Evolutionary conservation across 2,329 filamentous ascomycete species (phyloP), one percentile per base, ranked within the genome.

Genomic region (Macrophomina phaseolina): DNA sequence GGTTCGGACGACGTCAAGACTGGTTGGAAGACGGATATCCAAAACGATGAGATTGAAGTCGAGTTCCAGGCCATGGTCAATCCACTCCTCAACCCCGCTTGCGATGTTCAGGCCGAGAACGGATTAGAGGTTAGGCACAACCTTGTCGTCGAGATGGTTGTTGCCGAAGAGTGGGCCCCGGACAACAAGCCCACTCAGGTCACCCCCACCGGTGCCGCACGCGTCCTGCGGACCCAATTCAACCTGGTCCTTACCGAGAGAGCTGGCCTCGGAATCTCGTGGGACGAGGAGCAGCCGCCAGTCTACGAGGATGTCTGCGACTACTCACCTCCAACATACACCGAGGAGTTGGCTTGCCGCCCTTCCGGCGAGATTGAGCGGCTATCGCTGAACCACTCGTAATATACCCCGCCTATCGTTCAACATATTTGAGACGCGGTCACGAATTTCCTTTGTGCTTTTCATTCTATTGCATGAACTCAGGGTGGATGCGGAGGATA

Each of bases 251-350:
- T 98, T 65, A 97, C 94, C 4, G 91, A 97, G 80, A 87, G 92
- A 68, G 87, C 87, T 23, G 94, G 94, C 18, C 86, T 97, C 76
- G 94, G 94, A 61, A 94, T 99, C 73, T 92, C 91, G 72, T 99
- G 95, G 94, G 94, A 98, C 72, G 94, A 97, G 80, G 94, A 99
- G 82, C 89, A 92, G 74, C 94, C 94, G 12, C 94, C 94, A 0
- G 87, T 96, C 71, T 99, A 99, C 80, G 91, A 95, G 79, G 93
- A 98, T 75, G 93, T 98, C 49, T 38, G 36, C 36, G 36, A 38
- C 11, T 94, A 90, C 89, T 73, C 94, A 1, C 36, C 94, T 58
- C 94, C 94, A 8, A 79, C 79, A 52, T 85, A 84, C 71, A 78
- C 55, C 12, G 18, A 38, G 18, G 67, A 67, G 32, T 23, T 65